Conservation (phyloP, 2,329 filamentous ascomycete species). For the Tolypocladium tropicale region DNA sequence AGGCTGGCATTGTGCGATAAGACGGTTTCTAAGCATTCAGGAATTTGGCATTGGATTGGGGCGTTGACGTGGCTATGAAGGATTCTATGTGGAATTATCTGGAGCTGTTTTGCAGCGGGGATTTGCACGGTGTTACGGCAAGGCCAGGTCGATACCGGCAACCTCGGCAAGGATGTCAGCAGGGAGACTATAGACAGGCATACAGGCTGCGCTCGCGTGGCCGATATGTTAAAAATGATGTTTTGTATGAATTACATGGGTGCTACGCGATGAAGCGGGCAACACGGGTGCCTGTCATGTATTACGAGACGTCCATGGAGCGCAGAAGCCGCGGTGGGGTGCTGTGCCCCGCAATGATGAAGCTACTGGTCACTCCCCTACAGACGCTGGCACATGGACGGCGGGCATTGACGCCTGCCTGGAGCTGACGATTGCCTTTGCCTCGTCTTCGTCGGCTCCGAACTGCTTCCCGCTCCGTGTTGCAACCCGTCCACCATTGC, state of each 20-base stretch:
- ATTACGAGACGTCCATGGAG: background rate
- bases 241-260: background rate
- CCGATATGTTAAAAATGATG: background rate
- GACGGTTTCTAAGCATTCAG: background rate
- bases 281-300: too few relatives aligned
- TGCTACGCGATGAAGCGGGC: too few relatives aligned
- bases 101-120: conserved; percentile 16
- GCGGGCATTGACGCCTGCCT: background rate
- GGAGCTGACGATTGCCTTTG: background rate
- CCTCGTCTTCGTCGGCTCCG: background rate
- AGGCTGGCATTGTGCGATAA: background rate
- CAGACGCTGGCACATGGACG: background rate
- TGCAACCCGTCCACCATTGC: background rate
- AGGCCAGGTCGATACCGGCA: background rate
- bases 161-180: background rate
- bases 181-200: conserved; percentile 1
- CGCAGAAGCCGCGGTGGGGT: background rate
- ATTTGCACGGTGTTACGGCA: conserved; percentile 2
- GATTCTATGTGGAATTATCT: conserved; percentile 20
- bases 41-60: conserved; percentile 11
- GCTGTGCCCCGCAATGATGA: background rate
- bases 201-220: background rate
- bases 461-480: background rate
- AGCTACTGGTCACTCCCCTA: background rate
- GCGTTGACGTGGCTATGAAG: conserved; percentile 26